These are phyloP conservation scores for Tuber brumale DNA, from an alignment of 495 filamentous ascomycete genomes.

Conservation along the genomic window DNA sequence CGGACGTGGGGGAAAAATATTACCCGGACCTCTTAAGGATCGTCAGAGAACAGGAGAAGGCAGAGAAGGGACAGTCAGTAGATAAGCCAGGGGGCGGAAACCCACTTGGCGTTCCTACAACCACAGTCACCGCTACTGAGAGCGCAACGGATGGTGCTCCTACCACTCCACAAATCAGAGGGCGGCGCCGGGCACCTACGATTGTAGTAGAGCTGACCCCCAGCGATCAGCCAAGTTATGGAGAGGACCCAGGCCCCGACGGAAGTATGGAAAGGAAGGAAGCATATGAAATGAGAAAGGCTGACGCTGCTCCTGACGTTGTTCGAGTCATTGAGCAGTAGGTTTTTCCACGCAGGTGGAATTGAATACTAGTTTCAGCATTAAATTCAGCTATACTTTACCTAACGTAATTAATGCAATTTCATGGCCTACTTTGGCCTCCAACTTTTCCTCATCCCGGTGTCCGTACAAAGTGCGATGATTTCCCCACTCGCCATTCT, in stretches of 20 bases:
- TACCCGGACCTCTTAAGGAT: conserved; percentile 63
- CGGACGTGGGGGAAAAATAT: conserved; percentile 82
- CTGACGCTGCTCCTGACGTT: conserved; percentile 63
- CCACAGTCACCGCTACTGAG: conserved; percentile 12
- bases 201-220: conserved; percentile 65
- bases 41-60: conserved; percentile 22
- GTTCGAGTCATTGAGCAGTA: conserved; percentile 24
- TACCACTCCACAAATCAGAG: not conserved
- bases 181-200: conserved; percentile 34
- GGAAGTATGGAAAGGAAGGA: conserved; percentile 46
- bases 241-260: conserved; percentile 57
- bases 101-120: not conserved
- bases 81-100: conserved; percentile 21
- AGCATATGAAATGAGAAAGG: conserved; percentile 57
- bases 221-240: conserved; percentile 54
- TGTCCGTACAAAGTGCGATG: not conserved
- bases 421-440: not conserved
- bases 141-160: conserved; percentile 15
- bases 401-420: not conserved
- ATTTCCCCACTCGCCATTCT: not conserved
- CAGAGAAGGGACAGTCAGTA: not conserved
- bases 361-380: not conserved
- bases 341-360: not conserved
- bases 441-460: not conserved
- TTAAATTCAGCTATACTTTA: not conserved